phyloP scores from a whole-genome alignment of 306 rosid species.

The Trifolium dubium region DNA sequence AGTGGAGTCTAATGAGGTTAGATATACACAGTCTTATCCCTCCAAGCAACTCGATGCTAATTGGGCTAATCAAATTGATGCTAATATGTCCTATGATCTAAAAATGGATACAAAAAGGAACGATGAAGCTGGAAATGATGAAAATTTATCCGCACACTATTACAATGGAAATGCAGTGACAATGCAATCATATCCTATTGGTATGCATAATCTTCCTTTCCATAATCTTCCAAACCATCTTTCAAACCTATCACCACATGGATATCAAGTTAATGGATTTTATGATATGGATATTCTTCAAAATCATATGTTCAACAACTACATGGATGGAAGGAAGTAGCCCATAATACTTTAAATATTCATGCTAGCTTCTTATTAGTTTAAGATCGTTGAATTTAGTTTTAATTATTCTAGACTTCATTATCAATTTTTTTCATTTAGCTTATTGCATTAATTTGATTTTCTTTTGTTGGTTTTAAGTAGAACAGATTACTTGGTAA shows the following conservation, averaged over 20 bases:
- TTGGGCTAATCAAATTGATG: background rate
- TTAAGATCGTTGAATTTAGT: background rate
- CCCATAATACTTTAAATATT: background rate
- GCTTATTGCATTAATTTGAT: background rate
- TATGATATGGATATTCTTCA: slow-evolving; percentile 6
- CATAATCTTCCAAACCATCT: background rate
- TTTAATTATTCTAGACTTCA: background rate
- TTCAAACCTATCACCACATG: background rate
- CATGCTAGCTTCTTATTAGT: background rate
- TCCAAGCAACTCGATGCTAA: background rate
- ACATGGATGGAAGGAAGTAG: slow-evolving; percentile 34
- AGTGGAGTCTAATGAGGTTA: background rate
- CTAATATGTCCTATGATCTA: background rate
- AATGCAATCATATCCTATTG: slow-evolving; percentile 2
- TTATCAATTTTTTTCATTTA: background rate
- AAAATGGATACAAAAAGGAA: background rate
- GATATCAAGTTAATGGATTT: slow-evolving; percentile 1
- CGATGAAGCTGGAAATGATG: background rate
- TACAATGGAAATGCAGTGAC: slow-evolving; percentile 11
- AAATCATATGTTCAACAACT: slow-evolving; percentile 10
- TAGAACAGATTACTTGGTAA: background rate
- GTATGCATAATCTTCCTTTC: background rate
- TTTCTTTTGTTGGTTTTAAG: background rate
- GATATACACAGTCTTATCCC: background rate
- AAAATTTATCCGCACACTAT: slow-evolving; percentile 9